Evolutionary conservation across 1,284 basidiomycete genomes (phyloP), one percentile per base, ranked within the genome.

Genomic region (Pascua guehoae): DNA sequence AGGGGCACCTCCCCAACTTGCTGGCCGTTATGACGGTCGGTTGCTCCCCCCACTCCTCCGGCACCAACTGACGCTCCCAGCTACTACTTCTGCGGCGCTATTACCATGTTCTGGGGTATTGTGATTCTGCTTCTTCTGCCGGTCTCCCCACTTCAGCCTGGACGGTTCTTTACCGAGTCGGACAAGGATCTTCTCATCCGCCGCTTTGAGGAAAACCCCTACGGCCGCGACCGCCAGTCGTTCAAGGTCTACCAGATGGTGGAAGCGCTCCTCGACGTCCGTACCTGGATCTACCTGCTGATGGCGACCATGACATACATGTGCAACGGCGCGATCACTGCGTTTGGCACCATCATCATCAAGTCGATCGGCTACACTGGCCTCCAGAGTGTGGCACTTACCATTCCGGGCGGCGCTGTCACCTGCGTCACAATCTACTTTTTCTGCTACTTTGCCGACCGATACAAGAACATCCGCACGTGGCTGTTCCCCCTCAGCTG

Each of bases 341-440:
- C 78, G 0, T 82, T 82, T 56, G 79, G 80, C 8, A 74, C 79
- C 0, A 64, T 76, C 47, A 80, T 82, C 61, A 77, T 82, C 67
- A 64, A 66, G 47, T 65, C 67, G 3, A 79, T 81, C 49, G 81
- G 81, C 8, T 81, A 80, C 68, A 72, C 74, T 1, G 67, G 74
- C 2, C 66, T 81, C 1, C 70, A 77, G 41, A 73, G 78, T 2
- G 79, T 79, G 55, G 75, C 79, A 7, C 68, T 82, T 32, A 63
- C 66, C 18, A 77, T 77, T 36, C 78, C 78, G 1, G 78, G 76
- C 5, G 77, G 81, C 2, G 77, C 74, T 8, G 71, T 78, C 10
- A 81, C 81, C 7, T 70, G 68, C 41, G 66, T 81, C 16, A 69
- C 71, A 1, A 72, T 77, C 56, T 81, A 77, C 57, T 50, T 80